Evolutionary conservation across 495 filamentous ascomycete genomes (phyloP).

Genomic region (Hypoxylon rickii): DNA sequence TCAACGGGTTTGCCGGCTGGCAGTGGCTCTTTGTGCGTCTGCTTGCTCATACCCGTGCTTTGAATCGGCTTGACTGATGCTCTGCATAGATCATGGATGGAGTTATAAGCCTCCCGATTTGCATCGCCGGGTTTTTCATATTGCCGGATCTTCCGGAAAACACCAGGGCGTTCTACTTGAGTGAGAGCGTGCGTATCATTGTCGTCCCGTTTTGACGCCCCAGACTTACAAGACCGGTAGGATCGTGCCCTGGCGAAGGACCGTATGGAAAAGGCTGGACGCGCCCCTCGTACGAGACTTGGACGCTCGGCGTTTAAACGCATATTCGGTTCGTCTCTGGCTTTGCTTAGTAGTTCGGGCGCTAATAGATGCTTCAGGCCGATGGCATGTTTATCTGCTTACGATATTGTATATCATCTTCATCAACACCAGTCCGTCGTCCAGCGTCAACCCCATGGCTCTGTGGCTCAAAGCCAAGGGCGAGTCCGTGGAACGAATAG

Average conservation of each 20-base stretch:
- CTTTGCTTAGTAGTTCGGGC: conserved; percentile 1
- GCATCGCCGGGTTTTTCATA: conserved; percentile 48
- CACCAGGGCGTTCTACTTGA: conserved; percentile 49
- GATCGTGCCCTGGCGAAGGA: conserved; percentile 50
- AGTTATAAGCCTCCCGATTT: conserved; percentile 52
- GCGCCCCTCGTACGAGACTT: conserved; percentile 49
- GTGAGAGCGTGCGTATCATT: conserved; percentile 40
- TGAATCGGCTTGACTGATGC: conserved; percentile 4
- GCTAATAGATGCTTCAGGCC: conserved; percentile 22
- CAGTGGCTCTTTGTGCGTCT: conserved; percentile 52
- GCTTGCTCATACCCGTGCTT: neutral
- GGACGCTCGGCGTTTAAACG: conserved; percentile 54
- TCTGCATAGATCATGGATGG: conserved; percentile 48
- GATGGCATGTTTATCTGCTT: conserved; percentile 57
- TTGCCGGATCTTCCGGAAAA: conserved; percentile 50
- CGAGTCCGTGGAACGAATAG: conserved; percentile 46
- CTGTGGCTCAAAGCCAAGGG: conserved; percentile 53
- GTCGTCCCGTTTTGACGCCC: neutral
- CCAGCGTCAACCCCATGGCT: conserved; percentile 36
- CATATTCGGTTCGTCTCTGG: conserved; percentile 47
- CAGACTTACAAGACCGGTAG: conserved; percentile 26
- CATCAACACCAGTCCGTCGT: conserved; percentile 34
- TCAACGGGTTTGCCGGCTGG: conserved; percentile 53
- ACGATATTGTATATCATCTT: conserved; percentile 47
- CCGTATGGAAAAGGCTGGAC: conserved; percentile 55